These are phyloP conservation scores for Musa schizocarpa DNA, from an alignment of 176 grass and related monocot species.

Conservation along the genomic window DNA sequence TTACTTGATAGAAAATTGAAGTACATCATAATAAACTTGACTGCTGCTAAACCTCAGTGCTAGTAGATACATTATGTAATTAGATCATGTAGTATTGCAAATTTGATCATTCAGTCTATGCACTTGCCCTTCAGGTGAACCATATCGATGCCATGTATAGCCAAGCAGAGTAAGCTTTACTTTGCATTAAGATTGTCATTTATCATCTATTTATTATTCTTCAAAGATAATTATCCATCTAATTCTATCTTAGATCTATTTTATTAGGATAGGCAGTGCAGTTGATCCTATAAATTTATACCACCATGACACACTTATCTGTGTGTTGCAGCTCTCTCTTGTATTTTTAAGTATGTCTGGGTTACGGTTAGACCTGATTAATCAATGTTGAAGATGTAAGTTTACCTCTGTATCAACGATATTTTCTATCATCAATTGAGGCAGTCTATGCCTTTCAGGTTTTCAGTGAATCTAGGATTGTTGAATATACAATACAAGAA, in stretches of 20 bases:
- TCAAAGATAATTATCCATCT: too few relatives aligned
- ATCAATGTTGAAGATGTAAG: not conserved
- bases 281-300: too few relatives aligned
- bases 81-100: not conserved
- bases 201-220: too few relatives aligned
- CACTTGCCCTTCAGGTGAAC: too few relatives aligned
- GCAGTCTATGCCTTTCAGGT: slow-evolving; percentile 14
- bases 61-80: not conserved
- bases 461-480: slow-evolving; percentile 49
- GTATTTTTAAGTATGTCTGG: not conserved
- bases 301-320: not conserved
- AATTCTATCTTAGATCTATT: not conserved
- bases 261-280: not conserved
- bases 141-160: too few relatives aligned
- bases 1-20: not conserved
- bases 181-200: too few relatives aligned
- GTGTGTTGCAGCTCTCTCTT: not conserved
- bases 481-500: slow-evolving; percentile 45
- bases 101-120: not conserved
- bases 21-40: not conserved
- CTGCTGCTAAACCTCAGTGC: not conserved
- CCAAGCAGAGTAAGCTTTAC: too few relatives aligned
- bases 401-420: not conserved
- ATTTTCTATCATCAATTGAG: not conserved
- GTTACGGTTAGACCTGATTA: not conserved